Percentiles rank a stretch among this genome's conserved stretches.
Evolutionary conservation across 2,329 filamentous ascomycete species (phyloP).

Genomic region (Dothideomycetidae sp.): DNA sequence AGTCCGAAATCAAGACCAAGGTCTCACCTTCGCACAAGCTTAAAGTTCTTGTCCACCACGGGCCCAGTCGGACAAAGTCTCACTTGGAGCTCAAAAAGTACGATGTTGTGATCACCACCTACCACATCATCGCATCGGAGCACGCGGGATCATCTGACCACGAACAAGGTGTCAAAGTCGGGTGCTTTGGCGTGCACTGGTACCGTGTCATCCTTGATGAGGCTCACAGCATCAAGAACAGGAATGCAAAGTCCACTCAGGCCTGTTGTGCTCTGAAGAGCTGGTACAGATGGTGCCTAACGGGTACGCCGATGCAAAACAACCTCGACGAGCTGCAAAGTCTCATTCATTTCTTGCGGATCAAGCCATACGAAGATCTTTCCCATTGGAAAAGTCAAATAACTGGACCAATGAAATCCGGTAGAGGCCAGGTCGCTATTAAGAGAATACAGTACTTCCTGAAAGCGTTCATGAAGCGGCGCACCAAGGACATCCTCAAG

Average conservation of each 20-base stretch:
- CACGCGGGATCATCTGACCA: slow-evolving; percentile 53
- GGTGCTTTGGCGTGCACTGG: slow-evolving; percentile 87
- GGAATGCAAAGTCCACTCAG: slow-evolving; percentile 88
- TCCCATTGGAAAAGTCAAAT: slow-evolving; percentile 85
- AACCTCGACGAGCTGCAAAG: slow-evolving; percentile 94
- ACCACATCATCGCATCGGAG: slow-evolving; percentile 88
- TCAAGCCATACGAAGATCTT: slow-evolving; percentile 80
- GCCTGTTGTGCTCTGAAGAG: slow-evolving; percentile 74
- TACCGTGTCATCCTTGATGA: slow-evolving; percentile 92
- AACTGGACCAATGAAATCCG: slow-evolving; percentile 75
- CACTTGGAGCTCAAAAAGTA: slow-evolving; percentile 65
- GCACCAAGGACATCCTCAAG: slow-evolving; percentile 93
- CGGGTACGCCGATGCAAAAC: slow-evolving; percentile 95
- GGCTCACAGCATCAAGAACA: slow-evolving; percentile 96
- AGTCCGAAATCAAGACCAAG: slow-evolving; percentile 77
- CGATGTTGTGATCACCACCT: slow-evolving; percentile 94
- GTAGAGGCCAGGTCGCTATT: slow-evolving; percentile 79
- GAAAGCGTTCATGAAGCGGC: slow-evolving; percentile 94
- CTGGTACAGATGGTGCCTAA: slow-evolving; percentile 90
- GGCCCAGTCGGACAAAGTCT: slow-evolving; percentile 67
- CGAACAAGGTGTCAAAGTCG: slow-evolving; percentile 49
- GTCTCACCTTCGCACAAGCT: slow-evolving; percentile 55
- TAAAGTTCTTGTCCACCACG: slow-evolving; percentile 81
- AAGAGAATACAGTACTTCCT: slow-evolving; percentile 70
- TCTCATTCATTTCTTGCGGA: slow-evolving; percentile 79